Percentiles rank a stretch among this genome's conserved stretches.
Evolutionary conservation across 2,329 filamentous ascomycete species (phyloP).

Genomic region (Trichoderma pleuroti): DNA sequence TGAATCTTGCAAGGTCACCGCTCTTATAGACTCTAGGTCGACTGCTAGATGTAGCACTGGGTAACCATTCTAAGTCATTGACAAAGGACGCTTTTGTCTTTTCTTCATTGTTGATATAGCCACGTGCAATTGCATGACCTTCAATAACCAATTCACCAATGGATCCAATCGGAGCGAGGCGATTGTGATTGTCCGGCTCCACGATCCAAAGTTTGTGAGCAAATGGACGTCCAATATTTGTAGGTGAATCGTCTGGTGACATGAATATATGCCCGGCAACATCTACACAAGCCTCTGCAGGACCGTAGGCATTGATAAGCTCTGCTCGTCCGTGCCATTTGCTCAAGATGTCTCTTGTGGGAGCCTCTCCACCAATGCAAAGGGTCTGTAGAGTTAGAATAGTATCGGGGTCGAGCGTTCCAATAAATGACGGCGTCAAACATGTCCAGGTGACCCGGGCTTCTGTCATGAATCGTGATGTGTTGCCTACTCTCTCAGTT

Average conservation of each 20-base stretch:
- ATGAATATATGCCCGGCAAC: neutral
- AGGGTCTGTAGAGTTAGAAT: neutral
- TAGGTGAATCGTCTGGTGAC: neutral
- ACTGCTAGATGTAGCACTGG: neutral
- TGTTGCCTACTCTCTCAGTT: constrained; percentile 15
- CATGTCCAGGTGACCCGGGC: neutral
- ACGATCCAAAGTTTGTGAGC: constrained; percentile 21
- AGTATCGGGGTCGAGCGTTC: neutral
- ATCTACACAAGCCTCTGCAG: constrained; percentile 16
- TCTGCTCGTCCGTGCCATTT: constrained; percentile 15
- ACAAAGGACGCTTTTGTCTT: constrained; percentile 16
- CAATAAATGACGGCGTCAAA: constrained; percentile 21
- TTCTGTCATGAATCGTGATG: constrained; percentile 9
- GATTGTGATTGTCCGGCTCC: constrained; percentile 16
- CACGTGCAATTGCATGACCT: constrained; percentile 23
- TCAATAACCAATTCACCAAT: constrained; percentile 25
- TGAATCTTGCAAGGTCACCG: constrained; percentile 12
- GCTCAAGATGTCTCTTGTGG: neutral
- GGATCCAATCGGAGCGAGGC: constrained; percentile 20
- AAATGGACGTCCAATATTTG: constrained; percentile 15
- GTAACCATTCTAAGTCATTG: constrained; percentile 1
- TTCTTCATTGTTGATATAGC: constrained; percentile 19
- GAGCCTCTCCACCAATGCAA: neutral
- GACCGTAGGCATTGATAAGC: constrained; percentile 18
- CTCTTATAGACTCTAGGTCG: constrained; percentile 2